Base-by-base conservation (phyloP, 108 stramenopile genomes). In the Skeletonema grethae region DNA sequence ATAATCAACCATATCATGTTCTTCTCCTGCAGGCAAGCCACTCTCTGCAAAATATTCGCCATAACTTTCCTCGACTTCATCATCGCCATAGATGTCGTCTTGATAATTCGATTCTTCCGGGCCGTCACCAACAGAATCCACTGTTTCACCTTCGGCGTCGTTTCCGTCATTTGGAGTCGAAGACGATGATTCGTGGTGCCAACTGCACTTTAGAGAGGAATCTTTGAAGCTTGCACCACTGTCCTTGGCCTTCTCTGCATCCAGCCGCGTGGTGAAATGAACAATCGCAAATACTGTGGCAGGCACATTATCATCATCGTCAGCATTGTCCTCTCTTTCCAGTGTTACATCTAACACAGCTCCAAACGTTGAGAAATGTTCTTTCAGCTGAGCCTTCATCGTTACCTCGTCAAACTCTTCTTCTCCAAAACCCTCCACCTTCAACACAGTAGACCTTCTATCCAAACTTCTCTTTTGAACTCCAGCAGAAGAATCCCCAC, bases 381-480 rank as follows among this genome's bases (percentile, higher is more conserved):
- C 67, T 11, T 62, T 76, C 20, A 76, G 11, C 16, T 67, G 45
- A 11, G 12, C 32, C 61, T 68, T 24, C 12, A 65, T 1, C 25
- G 5, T 50, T n/a, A 25, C 53, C 53, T 57, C 63, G 0, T 36
- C 22, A 38, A 18, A 7, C 46, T 46, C 25, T 9, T 57, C 53
- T 13, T 36, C 57, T 36, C n/a, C 69, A 35, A 77, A 69, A 34
- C 76, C 76, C 20, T 70, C 62, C 7, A 77, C 76, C 18, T 25
- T 77, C 63, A 77, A 70, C 53, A 59, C 55, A 11, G 62, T 77
- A n/a, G 76, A 63, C 45, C 76, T 57, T n/a, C 68, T 43, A 62
- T 77, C 76, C 41, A 77, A 70, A 59, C 69, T 77, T 61, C 50
- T 64, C 41, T 73, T 73, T 50, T 30, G 28, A 8, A 8, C 63